These are phyloP conservation scores for Senna tora DNA, from an alignment of 306 rosid genomes.

Conservation along the genomic window DNA sequence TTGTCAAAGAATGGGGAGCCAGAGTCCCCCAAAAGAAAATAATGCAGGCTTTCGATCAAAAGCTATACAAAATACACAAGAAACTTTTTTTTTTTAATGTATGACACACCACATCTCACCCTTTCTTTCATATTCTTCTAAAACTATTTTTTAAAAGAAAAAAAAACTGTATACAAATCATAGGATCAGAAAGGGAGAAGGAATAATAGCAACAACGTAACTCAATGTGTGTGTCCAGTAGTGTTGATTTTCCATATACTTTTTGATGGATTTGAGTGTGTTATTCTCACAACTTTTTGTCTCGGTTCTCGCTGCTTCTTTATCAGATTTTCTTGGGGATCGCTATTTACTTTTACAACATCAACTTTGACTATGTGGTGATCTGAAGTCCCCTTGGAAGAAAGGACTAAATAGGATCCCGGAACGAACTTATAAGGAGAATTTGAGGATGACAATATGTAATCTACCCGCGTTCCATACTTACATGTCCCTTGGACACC, in stretches of 20 bases:
- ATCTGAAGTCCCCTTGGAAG: constrained; percentile 98
- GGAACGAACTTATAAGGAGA: constrained; percentile 76
- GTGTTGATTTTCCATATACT: constrained; percentile 63
- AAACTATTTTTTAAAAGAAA: constrained; percentile 29
- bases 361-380: constrained; percentile 97
- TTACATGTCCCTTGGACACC: constrained; percentile 99
- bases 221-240: constrained; percentile 30
- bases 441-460: constrained; percentile 76
- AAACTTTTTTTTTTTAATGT: neutral
- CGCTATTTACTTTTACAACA: constrained; percentile 44
- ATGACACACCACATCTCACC: constrained; percentile 10
- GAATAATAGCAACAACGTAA: constrained; percentile 1
- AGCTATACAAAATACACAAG: constrained; percentile 30
- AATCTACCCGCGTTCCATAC: constrained; percentile 94
- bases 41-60: constrained; percentile 8
- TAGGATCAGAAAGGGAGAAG: constrained; percentile 14
- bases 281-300: constrained; percentile 61
- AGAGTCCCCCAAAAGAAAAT: neutral
- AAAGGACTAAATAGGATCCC: constrained; percentile 81
- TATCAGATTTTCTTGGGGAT: constrained; percentile 40
- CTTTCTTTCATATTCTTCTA: constrained; percentile 19
- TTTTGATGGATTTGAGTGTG: constrained; percentile 55
- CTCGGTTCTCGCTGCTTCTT: constrained; percentile 43
- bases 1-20: constrained; percentile 34
- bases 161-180: constrained; percentile 38